Evolutionary conservation across 495 filamentous ascomycete genomes (phyloP).

Genomic region (Annulohypoxylon bovei): DNA sequence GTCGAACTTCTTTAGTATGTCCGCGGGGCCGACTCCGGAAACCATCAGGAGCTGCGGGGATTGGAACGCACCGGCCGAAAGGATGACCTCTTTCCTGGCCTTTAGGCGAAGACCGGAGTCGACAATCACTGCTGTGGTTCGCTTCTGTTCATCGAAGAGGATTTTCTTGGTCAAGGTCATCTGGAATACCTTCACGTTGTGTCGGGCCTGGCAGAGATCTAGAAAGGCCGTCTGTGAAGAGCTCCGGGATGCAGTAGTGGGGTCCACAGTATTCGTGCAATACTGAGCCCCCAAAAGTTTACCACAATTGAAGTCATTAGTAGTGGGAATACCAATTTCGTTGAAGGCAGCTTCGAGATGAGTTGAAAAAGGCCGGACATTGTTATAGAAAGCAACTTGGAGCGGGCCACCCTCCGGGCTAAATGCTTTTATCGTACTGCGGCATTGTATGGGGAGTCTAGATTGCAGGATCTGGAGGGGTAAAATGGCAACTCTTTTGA

Average conservation of each 20-base stretch:
- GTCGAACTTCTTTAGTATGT: slow-evolving; percentile 42
- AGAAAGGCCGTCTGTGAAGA: slow-evolving; percentile 8
- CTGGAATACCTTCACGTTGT: slow-evolving; percentile 7
- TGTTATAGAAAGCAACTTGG: slow-evolving; percentile 4
- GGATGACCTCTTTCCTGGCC: slow-evolving; percentile 57
- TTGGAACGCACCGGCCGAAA: slow-evolving; percentile 58
- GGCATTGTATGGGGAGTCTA: slow-evolving; percentile 58
- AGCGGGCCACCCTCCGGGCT: slow-evolving; percentile 6
- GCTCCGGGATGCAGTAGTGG: not conserved
- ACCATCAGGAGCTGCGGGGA: slow-evolving; percentile 60
- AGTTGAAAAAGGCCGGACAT: slow-evolving; percentile 10
- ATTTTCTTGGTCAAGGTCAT: slow-evolving; percentile 10
- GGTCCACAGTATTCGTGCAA: not conserved
- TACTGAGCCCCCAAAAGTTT: not conserved
- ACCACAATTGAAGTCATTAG: slow-evolving; percentile 5
- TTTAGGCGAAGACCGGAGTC: slow-evolving; percentile 28
- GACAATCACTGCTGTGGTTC: not conserved
- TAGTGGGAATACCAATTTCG: slow-evolving; percentile 4
- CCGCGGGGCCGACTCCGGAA: slow-evolving; percentile 49
- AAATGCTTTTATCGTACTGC: slow-evolving; percentile 48
- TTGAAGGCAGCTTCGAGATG: not conserved
- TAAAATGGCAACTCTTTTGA: slow-evolving; percentile 62
- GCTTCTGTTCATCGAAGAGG: not conserved
- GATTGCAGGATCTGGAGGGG: slow-evolving; percentile 56
- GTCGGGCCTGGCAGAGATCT: not conserved